Percentiles rank a stretch among this genome's conserved stretches.
These are phyloP conservation scores for Brassica nigra DNA, from an alignment of 345 rosid genomes.

Conservation along the genomic window DNA sequence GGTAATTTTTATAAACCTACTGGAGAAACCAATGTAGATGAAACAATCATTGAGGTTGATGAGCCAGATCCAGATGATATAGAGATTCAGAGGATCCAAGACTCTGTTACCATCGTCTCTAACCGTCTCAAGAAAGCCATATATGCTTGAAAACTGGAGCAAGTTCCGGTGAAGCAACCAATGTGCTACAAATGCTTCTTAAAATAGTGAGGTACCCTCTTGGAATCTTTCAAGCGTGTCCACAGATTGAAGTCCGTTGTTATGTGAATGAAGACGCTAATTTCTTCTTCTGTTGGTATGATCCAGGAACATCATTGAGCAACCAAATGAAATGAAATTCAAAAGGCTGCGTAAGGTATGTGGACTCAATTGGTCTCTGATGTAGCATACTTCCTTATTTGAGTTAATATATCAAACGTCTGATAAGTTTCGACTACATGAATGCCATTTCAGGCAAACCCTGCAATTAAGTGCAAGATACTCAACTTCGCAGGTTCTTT, in stretches of 20 bases:
- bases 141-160: slow-evolving; percentile 57
- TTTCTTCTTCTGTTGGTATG: neutral
- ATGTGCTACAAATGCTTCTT: slow-evolving; percentile 60
- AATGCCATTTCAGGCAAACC: slow-evolving; percentile 68
- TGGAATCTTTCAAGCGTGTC: slow-evolving; percentile 11
- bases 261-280: slow-evolving; percentile 5
- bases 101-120: slow-evolving; percentile 63
- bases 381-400: neutral
- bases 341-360: slow-evolving; percentile 80
- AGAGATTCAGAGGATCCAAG: slow-evolving; percentile 78
- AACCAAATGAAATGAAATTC: slow-evolving; percentile 73
- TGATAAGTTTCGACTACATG: slow-evolving; percentile 6
- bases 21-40: slow-evolving; percentile 8
- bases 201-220: slow-evolving; percentile 64
- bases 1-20: neutral
- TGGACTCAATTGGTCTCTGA: neutral
- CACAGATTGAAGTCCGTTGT: neutral
- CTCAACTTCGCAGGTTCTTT: slow-evolving; percentile 57
- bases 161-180: slow-evolving; percentile 49
- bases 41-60: slow-evolving; percentile 49
- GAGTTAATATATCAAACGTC: neutral
- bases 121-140: slow-evolving; percentile 69
- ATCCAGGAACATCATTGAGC: slow-evolving; percentile 77
- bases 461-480: slow-evolving; percentile 63
- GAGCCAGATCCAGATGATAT: slow-evolving; percentile 81